Conservation (phyloP, 805 yeast species). For the Wickerhamomyces strasburgensis region DNA sequence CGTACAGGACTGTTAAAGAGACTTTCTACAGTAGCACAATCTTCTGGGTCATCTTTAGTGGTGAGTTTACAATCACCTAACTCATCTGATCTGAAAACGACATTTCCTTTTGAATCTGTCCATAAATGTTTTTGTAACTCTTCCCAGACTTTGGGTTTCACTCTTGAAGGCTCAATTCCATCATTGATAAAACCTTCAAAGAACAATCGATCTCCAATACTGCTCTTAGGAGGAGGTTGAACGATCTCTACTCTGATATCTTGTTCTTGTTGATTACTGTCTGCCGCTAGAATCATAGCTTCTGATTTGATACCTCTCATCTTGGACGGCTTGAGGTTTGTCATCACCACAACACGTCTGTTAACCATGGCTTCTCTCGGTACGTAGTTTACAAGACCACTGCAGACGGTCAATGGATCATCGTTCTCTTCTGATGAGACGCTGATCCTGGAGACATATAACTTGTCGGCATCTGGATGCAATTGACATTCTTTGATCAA, state of each 20-base stretch:
- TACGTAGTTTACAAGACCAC: conserved; percentile 49
- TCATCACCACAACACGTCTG: conserved; percentile 45
- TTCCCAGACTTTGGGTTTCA: conserved; percentile 14
- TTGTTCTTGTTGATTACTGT: conserved; percentile 15
- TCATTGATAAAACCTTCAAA: conserved; percentile 29
- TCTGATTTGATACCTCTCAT: conserved; percentile 59
- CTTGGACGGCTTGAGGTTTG: conserved; percentile 56
- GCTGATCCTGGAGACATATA: conserved; percentile 49
- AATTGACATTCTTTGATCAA: conserved; percentile 36
- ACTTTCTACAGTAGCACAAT: not conserved
- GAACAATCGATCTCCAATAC: conserved; percentile 35
- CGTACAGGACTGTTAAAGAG: not conserved
- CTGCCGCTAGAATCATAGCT: conserved; percentile 67
- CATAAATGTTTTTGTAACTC: conserved; percentile 9
- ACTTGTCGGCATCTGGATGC: conserved; percentile 55
- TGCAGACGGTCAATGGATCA: conserved; percentile 41
- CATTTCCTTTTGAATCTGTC: conserved; percentile 11
- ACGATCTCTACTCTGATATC: conserved; percentile 39
- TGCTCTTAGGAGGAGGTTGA: conserved; percentile 35
- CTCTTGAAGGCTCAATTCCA: conserved; percentile 4
- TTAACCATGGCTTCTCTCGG: conserved; percentile 34
- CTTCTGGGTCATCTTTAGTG: not conserved
- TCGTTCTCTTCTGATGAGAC: not conserved
- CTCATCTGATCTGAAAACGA: conserved; percentile 7
- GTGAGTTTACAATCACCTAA: not conserved